Conservation (phyloP, 2,329 filamentous ascomycete genomes). For the Cladophialophora chaetospira region DNA sequence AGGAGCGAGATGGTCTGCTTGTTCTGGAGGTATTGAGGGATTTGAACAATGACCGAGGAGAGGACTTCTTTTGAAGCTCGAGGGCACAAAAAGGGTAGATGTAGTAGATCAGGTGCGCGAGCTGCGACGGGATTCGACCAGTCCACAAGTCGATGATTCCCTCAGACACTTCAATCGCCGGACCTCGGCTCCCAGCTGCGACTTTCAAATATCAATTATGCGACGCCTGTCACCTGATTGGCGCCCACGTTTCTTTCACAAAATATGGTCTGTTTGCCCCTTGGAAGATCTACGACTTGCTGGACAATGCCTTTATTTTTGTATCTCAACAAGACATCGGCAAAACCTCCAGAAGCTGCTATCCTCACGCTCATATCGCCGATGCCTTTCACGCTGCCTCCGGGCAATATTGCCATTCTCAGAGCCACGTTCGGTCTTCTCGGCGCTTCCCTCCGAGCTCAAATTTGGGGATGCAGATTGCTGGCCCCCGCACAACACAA, state of each 20-base stretch:
- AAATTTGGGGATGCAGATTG: background rate
- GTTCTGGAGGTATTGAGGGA: background rate
- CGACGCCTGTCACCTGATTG: conserved; percentile 21
- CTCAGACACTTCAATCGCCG: background rate
- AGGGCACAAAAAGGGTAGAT: background rate
- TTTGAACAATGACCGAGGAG: background rate
- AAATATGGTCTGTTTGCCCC: background rate
- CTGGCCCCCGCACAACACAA: background rate
- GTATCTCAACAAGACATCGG: background rate
- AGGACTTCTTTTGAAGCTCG: background rate
- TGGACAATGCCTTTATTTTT: background rate
- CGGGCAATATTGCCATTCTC: background rate
- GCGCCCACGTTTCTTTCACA: conserved; percentile 19
- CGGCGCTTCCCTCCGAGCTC: background rate
- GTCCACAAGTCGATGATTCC: background rate
- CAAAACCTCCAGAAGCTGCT: background rate
- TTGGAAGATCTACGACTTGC: background rate
- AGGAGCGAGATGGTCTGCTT: background rate
- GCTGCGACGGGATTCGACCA: background rate
- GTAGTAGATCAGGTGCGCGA: conserved; percentile 9
- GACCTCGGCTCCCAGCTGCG: conserved; percentile 7
- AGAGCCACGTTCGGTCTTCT: background rate
- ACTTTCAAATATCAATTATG: conserved; percentile 2
- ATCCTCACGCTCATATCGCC: background rate
- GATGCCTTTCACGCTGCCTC: background rate